These are phyloP conservation scores for Nematocida sp. DNA, from an alignment of 371 early-diverging fungal species.

Conservation along the genomic window DNA sequence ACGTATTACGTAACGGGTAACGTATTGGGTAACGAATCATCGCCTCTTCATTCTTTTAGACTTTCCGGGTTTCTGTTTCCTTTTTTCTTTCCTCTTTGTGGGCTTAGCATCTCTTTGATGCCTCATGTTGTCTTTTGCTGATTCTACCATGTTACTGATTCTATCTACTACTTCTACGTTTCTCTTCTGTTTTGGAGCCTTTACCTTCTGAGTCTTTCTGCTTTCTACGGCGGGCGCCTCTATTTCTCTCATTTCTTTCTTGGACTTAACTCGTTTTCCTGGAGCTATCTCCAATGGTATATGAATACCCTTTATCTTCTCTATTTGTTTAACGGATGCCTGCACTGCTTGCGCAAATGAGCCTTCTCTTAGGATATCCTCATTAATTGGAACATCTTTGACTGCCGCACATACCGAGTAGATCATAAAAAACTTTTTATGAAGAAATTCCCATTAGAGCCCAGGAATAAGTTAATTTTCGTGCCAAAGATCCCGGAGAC, in stretches of 20 bases:
- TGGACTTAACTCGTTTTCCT: constrained; percentile 46
- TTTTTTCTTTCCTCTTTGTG: not conserved
- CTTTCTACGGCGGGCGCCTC: constrained; percentile 17
- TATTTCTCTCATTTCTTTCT: constrained; percentile 47
- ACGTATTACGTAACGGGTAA: too few relatives aligned
- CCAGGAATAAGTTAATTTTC: constrained; percentile 35
- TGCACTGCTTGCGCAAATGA: constrained; percentile 3
- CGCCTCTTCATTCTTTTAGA: constrained; percentile 12
- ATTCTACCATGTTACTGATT: not conserved
- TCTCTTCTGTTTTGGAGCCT: constrained; percentile 7
- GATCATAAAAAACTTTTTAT: constrained; percentile 42
- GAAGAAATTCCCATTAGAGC: constrained; percentile 34
- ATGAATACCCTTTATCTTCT: not conserved
- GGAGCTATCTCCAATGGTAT: constrained; percentile 46
- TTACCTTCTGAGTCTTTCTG: constrained; percentile 38
- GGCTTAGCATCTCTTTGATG: not conserved
- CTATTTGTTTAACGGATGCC: not conserved
- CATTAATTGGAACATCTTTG: constrained; percentile 9
- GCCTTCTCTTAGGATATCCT: constrained; percentile 32
- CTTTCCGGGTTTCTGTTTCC: constrained; percentile 29
- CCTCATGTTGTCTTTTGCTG: not conserved
- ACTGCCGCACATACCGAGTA: constrained; percentile 13
- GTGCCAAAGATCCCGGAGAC: constrained; percentile 48
- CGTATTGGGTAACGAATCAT: not conserved
- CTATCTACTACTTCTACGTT: constrained; percentile 47